Percentiles rank a stretch among this genome's conserved stretches.
Evolutionary conservation across 305 asterid genomes (phyloP).

Genomic region (Solanum hybrid): DNA sequence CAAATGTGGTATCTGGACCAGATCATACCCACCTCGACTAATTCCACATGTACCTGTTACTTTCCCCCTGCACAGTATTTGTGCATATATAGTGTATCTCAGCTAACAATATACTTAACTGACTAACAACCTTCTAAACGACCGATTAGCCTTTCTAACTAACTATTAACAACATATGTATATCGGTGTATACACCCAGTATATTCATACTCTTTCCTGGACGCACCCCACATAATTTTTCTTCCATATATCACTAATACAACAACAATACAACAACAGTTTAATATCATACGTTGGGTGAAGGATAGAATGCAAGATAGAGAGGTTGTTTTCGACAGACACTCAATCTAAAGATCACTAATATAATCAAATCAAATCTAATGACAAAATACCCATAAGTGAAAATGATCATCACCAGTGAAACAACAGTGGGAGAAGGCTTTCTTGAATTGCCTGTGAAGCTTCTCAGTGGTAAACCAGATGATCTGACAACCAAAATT

Average conservation of each 20-base stretch:
- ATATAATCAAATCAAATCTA: neutral
- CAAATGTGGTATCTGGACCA: neutral
- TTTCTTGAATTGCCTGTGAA: constrained; percentile 29
- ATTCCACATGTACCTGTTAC: neutral
- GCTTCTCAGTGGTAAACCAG: constrained; percentile 49
- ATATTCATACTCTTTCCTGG: neutral
- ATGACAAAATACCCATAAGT: neutral
- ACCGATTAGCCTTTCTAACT: neutral
- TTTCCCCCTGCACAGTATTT: neutral
- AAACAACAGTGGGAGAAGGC: constrained; percentile 22
- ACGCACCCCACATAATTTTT: neutral
- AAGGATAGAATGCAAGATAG: neutral
- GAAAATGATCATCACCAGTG: constrained; percentile 28
- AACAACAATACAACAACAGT: neutral
- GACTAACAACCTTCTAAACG: neutral
- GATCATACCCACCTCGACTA: neutral
- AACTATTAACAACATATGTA: neutral
- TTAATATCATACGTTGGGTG: neutral
- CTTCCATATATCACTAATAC: neutral
- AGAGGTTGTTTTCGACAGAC: neutral
- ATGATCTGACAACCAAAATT: constrained; percentile 31
- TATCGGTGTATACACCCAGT: neutral
- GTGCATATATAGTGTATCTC: neutral
- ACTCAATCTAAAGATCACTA: neutral
- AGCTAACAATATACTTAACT: neutral